Percentiles rank a stretch among this genome's conserved stretches.
Conservation (phyloP, 2,329 filamentous ascomycete species). For the Pestalotiopsis sp. region DNA sequence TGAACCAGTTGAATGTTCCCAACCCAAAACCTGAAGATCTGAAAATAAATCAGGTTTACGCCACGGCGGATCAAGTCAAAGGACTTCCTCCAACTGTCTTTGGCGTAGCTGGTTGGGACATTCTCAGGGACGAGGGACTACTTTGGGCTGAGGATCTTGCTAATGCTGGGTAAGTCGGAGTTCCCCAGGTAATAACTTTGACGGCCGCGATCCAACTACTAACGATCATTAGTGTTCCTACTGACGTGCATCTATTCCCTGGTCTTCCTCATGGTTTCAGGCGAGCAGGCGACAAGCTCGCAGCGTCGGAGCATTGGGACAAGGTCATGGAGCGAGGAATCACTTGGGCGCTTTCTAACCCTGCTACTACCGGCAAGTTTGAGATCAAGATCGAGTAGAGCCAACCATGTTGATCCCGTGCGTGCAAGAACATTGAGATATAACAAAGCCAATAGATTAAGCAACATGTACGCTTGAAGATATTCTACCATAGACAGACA, state of each 20-base stretch:
- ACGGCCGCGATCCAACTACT: background rate
- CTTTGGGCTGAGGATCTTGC: conserved; percentile 7
- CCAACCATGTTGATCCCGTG: no score
- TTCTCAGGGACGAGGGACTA: conserved; percentile 11
- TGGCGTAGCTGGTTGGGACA: conserved; percentile 12
- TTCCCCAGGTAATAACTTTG: background rate
- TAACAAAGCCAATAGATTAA: no score
- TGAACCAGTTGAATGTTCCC: conserved; percentile 29
- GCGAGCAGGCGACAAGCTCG: conserved; percentile 5
- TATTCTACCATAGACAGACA: no score
- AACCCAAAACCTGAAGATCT: conserved; percentile 31
- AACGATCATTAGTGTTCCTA: conserved; percentile 8
- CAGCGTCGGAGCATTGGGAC: conserved; percentile 10
- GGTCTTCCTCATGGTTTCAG: conserved; percentile 15
- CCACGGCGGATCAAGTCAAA: conserved; percentile 9
- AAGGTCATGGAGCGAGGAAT: conserved; percentile 14
- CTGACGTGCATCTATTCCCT: conserved; percentile 13
- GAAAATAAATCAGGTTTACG: conserved; percentile 41
- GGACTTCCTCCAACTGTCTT: conserved; percentile 15
- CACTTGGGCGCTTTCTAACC: conserved; percentile 3
- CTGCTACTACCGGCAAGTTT: background rate
- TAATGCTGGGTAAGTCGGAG: conserved; percentile 10
- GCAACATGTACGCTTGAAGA: no score
- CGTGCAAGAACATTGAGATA: no score
- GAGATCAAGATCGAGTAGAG: background rate